Percentiles rank a stretch among this genome's conserved stretches.
Evolutionary conservation across 176 grass and related monocot species (phyloP).

Genomic region (Oryza coarctata): DNA sequence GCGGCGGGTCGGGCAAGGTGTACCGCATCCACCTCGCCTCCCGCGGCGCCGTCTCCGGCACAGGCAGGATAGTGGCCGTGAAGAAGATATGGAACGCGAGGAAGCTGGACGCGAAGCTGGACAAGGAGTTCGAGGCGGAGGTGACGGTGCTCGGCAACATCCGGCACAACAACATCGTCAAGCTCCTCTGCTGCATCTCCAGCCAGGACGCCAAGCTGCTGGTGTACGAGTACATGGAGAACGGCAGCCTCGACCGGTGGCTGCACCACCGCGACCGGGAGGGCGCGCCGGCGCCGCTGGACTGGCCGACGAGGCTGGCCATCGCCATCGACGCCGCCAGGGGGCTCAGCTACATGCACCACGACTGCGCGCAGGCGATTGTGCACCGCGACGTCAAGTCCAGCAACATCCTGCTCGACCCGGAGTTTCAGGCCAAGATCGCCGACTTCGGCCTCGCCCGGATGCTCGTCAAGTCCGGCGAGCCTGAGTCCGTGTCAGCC

Average conservation of each 20-base stretch:
- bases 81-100: slow-evolving; percentile 58
- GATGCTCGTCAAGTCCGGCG: slow-evolving; percentile 56
- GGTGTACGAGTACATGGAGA: slow-evolving; percentile 87
- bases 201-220: slow-evolving; percentile 59
- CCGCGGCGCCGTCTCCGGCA: not conserved
- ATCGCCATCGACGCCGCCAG: slow-evolving; percentile 57
- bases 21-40: slow-evolving; percentile 50
- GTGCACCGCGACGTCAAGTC: slow-evolving; percentile 91
- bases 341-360: slow-evolving; percentile 89
- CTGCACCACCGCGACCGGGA: slow-evolving; percentile 47
- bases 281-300: slow-evolving; percentile 41
- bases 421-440: slow-evolving; percentile 60
- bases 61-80: slow-evolving; percentile 51
- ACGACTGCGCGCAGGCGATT: slow-evolving; percentile 51
- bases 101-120: slow-evolving; percentile 45
- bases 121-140: slow-evolving; percentile 78
- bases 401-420: slow-evolving; percentile 81
- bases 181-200: slow-evolving; percentile 79
- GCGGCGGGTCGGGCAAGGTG: slow-evolving; percentile 70
- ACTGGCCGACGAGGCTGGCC: slow-evolving; percentile 65
- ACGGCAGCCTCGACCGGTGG: slow-evolving; percentile 73
- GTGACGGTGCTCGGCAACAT: slow-evolving; percentile 69
- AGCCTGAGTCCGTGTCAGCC: slow-evolving; percentile 57
- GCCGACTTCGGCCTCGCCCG: slow-evolving; percentile 82
- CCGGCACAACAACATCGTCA: slow-evolving; percentile 82